Conservation (phyloP, 768 basidiomycete species). For the Sistotremastrum suecicum region DNA sequence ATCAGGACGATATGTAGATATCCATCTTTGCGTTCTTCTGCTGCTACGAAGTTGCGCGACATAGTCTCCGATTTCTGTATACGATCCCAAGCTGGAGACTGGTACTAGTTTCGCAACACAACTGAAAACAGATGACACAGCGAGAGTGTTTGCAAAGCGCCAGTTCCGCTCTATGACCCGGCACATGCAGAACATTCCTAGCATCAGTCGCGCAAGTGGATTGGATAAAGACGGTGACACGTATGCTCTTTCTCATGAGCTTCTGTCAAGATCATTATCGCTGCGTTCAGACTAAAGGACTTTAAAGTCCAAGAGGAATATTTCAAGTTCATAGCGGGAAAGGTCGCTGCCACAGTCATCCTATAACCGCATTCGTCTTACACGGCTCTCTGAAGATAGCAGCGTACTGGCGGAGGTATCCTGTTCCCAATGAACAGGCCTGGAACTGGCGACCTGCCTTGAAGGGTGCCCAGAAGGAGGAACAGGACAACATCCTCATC, state of each 20-base stretch:
- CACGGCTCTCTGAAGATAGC: constrained; percentile 26
- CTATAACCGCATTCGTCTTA: not conserved
- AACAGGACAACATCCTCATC: constrained; percentile 56
- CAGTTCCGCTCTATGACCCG: constrained; percentile 1
- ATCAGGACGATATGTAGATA: constrained; percentile 64
- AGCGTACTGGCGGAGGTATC: constrained; percentile 28
- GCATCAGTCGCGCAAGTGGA: constrained; percentile 66
- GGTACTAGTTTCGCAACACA: no score
- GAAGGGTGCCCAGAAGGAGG: constrained; percentile 20
- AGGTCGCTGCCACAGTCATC: constrained; percentile 28
- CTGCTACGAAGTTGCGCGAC: constrained; percentile 5
- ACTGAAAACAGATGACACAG: no score
- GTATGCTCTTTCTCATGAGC: constrained; percentile 28
- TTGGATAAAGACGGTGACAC: constrained; percentile 60
- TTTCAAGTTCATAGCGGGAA: constrained; percentile 44
- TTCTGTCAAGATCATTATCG: constrained; percentile 17
- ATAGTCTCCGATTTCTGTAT: not conserved
- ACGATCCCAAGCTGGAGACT: no score
- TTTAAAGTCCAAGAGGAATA: constrained; percentile 51
- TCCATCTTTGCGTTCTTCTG: constrained; percentile 20
- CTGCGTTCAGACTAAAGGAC: constrained; percentile 43
- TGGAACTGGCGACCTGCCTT: constrained; percentile 10
- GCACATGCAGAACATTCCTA: constrained; percentile 53
- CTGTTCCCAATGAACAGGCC: constrained; percentile 6
- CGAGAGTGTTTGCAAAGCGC: no score